Conservation (phyloP, 139 green algal genomes). For the Tetraselmis chui region DNA sequence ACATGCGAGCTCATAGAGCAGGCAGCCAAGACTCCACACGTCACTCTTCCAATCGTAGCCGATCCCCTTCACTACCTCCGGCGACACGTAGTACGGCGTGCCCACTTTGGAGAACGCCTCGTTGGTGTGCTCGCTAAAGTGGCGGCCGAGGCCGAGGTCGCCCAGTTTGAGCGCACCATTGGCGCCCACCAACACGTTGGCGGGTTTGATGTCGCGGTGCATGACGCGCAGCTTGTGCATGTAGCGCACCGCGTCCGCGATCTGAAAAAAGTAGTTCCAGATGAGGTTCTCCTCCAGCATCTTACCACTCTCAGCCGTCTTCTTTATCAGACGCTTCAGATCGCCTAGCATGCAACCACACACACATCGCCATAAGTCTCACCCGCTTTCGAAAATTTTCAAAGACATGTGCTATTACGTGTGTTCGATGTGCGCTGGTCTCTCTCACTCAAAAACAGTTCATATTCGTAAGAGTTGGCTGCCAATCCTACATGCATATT, state of each 20-base stretch:
- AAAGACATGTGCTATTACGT: too few relatives aligned
- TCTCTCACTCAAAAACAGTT: too few relatives aligned
- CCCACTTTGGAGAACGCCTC: constrained; percentile 48
- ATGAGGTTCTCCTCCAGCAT: constrained; percentile 40
- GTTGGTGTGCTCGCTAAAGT: constrained; percentile 44
- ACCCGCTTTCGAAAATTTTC: too few relatives aligned
- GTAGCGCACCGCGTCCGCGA: constrained; percentile 41
- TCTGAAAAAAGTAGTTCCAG: constrained; percentile 45
- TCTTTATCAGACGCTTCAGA: constrained; percentile 47
- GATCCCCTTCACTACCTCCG: constrained; percentile 40
- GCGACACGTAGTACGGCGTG: constrained; percentile 54
- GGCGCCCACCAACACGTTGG: constrained; percentile 39
- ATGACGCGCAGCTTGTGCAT: constrained; percentile 53
- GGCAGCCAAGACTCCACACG: constrained; percentile 50
- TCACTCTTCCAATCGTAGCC: constrained; percentile 57
- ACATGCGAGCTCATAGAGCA: constrained; percentile 50
- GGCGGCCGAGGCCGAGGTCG: constrained; percentile 42
- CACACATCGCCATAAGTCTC: too few relatives aligned
- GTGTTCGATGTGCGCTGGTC: too few relatives aligned
- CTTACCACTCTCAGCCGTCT: constrained; percentile 31
- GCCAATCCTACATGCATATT: too few relatives aligned
- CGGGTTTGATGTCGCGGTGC: constrained; percentile 56
- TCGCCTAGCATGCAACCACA: too few relatives aligned
- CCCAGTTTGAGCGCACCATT: constrained; percentile 50
- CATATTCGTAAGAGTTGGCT: too few relatives aligned